Conservation (phyloP, 2,329 filamentous ascomycete genomes). For the Ceratocystis eucalypticola region DNA sequence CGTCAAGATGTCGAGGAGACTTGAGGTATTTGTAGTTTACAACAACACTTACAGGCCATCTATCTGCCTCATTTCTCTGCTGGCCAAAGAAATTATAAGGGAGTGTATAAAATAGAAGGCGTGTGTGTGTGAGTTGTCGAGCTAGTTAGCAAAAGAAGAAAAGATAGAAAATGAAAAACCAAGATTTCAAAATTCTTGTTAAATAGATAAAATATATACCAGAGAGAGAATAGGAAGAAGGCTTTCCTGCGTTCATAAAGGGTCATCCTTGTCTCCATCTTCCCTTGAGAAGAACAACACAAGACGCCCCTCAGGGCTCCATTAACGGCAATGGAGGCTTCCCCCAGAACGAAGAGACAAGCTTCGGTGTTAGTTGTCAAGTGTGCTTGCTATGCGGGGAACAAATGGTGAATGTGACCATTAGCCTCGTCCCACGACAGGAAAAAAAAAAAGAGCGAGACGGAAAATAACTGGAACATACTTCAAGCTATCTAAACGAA, state of each 20-base stretch:
- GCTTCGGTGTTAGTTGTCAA: background rate
- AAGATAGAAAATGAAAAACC: background rate
- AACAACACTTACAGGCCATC: background rate
- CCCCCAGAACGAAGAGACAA: background rate
- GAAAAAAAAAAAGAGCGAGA: background rate
- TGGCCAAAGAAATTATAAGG: background rate
- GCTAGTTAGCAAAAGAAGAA: background rate
- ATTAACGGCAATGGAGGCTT: background rate
- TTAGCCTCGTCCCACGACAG: background rate
- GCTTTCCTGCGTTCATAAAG: background rate
- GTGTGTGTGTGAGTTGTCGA: background rate
- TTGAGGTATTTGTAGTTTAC: slow-evolving; percentile 3
- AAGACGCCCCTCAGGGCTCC: background rate
- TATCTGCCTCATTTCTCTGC: background rate
- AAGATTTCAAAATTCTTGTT: background rate
- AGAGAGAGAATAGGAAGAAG: background rate
- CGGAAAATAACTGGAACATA: background rate
- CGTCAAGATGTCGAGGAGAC: background rate
- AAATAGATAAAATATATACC: background rate
- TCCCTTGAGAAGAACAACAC: background rate
- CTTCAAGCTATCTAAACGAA: background rate
- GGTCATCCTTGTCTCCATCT: background rate
- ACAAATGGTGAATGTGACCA: background rate
- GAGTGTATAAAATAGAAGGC: background rate
- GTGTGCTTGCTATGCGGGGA: background rate